Evolutionary conservation across 2,329 filamentous ascomycete species (phyloP).

Genomic region (Pyrenochaeta sp.): DNA sequence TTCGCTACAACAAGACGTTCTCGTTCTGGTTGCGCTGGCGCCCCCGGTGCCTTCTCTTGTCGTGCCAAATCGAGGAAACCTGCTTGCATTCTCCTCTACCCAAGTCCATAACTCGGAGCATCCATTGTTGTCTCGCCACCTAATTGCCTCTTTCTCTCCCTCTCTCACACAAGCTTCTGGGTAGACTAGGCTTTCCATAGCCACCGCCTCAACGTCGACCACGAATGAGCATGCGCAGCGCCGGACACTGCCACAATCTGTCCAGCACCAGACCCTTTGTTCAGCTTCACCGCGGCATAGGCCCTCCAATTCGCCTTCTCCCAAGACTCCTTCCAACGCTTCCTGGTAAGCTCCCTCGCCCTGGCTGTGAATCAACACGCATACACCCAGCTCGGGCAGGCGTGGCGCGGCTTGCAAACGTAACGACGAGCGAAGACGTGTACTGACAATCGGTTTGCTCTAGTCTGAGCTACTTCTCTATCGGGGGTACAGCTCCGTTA

Average conservation of each 20-base stretch:
- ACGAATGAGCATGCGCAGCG: constrained; percentile 15
- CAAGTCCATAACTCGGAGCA: not conserved
- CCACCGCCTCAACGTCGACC: constrained; percentile 1
- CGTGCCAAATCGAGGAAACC: not conserved
- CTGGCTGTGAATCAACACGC: not conserved
- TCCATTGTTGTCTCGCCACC: not conserved
- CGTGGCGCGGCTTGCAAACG: constrained; percentile 1
- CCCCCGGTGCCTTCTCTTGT: not conserved
- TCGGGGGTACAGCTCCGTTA: not conserved
- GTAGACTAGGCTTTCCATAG: constrained; percentile 4
- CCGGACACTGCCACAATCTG: constrained; percentile 15
- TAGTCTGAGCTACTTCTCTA: not conserved
- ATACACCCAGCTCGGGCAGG: not conserved
- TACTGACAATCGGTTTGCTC: constrained; percentile 1
- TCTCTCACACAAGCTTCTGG: not conserved
- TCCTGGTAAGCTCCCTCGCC: constrained; percentile 10
- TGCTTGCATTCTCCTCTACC: not conserved
- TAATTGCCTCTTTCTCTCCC: not conserved
- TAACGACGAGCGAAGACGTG: not conserved
- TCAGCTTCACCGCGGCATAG: constrained; percentile 7
- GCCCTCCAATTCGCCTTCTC: constrained; percentile 5
- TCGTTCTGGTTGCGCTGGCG: not conserved
- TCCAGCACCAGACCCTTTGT: not conserved
- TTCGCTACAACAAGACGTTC: not conserved
- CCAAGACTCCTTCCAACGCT: not conserved